phyloP scores from a whole-genome alignment of 2,329 filamentous ascomycete species.

The Pseudocercospora cruenta region DNA sequence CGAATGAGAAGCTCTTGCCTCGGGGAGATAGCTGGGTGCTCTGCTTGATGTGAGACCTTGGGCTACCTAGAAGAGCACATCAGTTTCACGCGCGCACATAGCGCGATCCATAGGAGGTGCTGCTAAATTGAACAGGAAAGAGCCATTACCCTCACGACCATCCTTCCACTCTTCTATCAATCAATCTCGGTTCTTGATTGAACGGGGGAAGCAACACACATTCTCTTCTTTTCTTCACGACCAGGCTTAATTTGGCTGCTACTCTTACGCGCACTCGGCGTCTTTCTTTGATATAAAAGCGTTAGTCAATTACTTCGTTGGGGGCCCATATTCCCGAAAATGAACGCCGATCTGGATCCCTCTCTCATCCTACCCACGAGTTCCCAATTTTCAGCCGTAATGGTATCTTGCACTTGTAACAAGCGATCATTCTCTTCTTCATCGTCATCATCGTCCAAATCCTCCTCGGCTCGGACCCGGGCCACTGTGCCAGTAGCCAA shows the following conservation, averaged over 20 bases:
- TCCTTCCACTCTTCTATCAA: conserved; percentile 12
- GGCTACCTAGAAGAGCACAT: no score
- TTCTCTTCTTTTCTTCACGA: neutral
- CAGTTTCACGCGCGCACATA: no score
- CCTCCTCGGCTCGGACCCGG: neutral
- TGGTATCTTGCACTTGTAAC: conserved; percentile 16
- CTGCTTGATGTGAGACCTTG: no score
- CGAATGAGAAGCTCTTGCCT: no score
- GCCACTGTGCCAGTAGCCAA: neutral
- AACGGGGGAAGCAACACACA: neutral
- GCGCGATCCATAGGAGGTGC: no score
- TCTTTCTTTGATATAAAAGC: neutral
- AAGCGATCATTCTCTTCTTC: neutral
- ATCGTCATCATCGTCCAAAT: neutral
- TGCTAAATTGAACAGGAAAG: no score
- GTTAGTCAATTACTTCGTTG: conserved; percentile 20
- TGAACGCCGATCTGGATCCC: neutral
- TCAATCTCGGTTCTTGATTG: neutral
- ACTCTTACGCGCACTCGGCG: neutral
- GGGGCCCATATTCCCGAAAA: conserved; percentile 3
- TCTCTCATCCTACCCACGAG: neutral
- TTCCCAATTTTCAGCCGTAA: conserved; percentile 16
- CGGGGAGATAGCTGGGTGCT: no score
- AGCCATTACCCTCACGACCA: neutral
- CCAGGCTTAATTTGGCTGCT: conserved; percentile 10